phyloP scores from a whole-genome alignment of 1,139 yeast species.

The Saccharomycopsis crataegensis region DNA sequence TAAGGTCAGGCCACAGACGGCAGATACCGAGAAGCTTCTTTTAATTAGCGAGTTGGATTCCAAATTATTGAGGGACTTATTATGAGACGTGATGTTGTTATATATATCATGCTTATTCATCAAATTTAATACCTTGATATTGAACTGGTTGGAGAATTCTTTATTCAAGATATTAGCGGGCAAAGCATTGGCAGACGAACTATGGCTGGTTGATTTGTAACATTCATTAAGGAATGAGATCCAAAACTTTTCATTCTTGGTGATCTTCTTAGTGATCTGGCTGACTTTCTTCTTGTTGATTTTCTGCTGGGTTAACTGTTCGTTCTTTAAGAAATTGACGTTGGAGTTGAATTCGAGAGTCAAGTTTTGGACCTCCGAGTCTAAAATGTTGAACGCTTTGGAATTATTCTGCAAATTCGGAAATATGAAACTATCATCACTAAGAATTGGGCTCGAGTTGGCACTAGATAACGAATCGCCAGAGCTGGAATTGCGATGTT shows the following conservation, averaged over 20 bases:
- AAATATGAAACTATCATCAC: conserved; percentile 17
- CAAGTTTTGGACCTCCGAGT: conserved; percentile 17
- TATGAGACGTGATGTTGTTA: conserved; percentile 1
- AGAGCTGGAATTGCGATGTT: background rate
- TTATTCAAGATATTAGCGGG: background rate
- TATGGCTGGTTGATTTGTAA: background rate
- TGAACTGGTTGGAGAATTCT: conserved; percentile 16
- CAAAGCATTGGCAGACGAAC: background rate
- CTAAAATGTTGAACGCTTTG: conserved; percentile 16
- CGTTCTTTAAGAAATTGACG: conserved; percentile 9
- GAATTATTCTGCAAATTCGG: conserved; percentile 15
- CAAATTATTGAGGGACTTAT: conserved; percentile 2
- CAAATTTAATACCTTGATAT: conserved; percentile 7
- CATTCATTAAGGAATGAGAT: conserved; percentile 15
- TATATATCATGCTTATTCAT: conserved; percentile 9
- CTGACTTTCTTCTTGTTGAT: conserved; percentile 17
- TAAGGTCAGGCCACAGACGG: background rate
- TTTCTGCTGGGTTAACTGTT: conserved; percentile 15
- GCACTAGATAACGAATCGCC: background rate
- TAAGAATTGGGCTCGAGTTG: conserved; percentile 13
- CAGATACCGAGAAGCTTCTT: background rate
- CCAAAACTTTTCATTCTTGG: conserved; percentile 19
- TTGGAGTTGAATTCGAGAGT: conserved; percentile 19
- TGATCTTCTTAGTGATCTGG: conserved; percentile 15
- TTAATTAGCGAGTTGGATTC: background rate